A percentile compares a stretch with the other conserved stretches of the same genome.
These are phyloP conservation scores for Venturia effusa DNA, from an alignment of 2,329 filamentous ascomycete species.

Conservation along the genomic window DNA sequence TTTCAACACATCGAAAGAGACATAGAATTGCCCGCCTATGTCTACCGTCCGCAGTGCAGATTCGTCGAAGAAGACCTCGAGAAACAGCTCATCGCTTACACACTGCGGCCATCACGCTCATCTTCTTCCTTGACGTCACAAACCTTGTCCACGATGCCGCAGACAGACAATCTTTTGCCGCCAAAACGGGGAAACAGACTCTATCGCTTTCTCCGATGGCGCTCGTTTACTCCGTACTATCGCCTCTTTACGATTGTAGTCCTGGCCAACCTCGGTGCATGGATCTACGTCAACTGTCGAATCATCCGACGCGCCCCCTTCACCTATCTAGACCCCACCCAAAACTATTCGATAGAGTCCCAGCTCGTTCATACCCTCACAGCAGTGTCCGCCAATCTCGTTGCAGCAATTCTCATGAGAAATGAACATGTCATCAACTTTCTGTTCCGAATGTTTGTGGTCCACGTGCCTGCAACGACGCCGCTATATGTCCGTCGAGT, in stretches of 20 bases:
- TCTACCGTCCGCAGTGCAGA: not conserved
- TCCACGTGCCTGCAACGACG: slow-evolving; percentile 13
- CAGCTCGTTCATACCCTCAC: slow-evolving; percentile 17
- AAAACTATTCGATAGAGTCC: slow-evolving; percentile 12
- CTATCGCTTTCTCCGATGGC: slow-evolving; percentile 2
- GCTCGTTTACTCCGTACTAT: slow-evolving; percentile 14
- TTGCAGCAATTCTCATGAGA: slow-evolving; percentile 20
- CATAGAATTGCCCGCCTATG: not conserved
- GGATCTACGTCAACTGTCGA: slow-evolving; percentile 14
- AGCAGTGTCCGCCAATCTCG: slow-evolving; percentile 23
- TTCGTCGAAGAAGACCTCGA: not conserved
- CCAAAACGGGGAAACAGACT: not conserved
- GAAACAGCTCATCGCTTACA: not conserved
- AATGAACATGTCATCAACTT: slow-evolving; percentile 24
- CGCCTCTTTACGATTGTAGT: slow-evolving; percentile 33
- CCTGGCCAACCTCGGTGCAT: slow-evolving; percentile 25
- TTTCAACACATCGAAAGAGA: not conserved
- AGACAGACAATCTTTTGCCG: not conserved
- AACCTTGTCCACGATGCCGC: not conserved
- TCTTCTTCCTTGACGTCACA: not conserved
- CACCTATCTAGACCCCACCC: slow-evolving; percentile 11
- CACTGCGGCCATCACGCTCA: not conserved
- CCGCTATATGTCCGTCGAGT: slow-evolving; percentile 19
- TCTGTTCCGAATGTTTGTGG: slow-evolving; percentile 22
- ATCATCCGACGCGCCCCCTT: not conserved